These are phyloP conservation scores for Boletus bicolor DNA, from an alignment of 768 basidiomycete species.

Conservation along the genomic window DNA sequence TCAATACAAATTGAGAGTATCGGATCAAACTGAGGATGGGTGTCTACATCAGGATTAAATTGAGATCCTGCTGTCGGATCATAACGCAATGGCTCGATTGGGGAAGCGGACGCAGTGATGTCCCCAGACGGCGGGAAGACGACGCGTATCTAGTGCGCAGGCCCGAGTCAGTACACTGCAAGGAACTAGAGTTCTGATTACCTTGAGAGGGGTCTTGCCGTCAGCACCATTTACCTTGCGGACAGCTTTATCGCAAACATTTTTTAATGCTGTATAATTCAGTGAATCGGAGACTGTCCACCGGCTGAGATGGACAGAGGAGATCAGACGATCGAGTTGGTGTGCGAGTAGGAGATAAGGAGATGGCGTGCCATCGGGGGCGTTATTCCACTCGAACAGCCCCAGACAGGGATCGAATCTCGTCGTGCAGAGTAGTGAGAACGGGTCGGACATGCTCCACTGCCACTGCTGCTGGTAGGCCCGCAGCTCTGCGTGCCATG, in stretches of 20 bases:
- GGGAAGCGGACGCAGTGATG: conserved; percentile 35
- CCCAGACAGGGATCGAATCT: conserved; percentile 55
- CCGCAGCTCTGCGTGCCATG: conserved; percentile 2
- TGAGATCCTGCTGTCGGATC: conserved; percentile 41
- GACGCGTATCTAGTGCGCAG: conserved; percentile 49
- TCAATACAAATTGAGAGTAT: conserved; percentile 55
- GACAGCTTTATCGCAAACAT: conserved; percentile 47
- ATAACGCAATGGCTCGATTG: conserved; percentile 30
- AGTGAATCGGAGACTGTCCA: conserved; percentile 43
- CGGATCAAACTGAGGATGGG: conserved; percentile 27
- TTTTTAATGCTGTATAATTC: conserved; percentile 39
- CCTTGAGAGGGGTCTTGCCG: conserved; percentile 23
- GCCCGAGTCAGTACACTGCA: neutral
- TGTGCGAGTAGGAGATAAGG: conserved; percentile 59
- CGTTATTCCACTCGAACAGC: conserved; percentile 54
- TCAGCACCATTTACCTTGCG: conserved; percentile 15
- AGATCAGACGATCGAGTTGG: conserved; percentile 58
- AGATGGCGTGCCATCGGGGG: conserved; percentile 46
- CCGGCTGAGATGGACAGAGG: conserved; percentile 47
- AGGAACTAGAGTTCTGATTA: neutral
- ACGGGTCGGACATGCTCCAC: conserved; percentile 12
- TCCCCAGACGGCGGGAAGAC: conserved; percentile 39
- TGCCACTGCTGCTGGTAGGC: too few species aligned
- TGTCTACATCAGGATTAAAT: conserved; percentile 34
- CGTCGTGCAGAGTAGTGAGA: conserved; percentile 48